Evolutionary conservation across 768 basidiomycete species (phyloP), one percentile per base, ranked within the genome.

Genomic region (Rhodosporidiobolus sp.): DNA sequence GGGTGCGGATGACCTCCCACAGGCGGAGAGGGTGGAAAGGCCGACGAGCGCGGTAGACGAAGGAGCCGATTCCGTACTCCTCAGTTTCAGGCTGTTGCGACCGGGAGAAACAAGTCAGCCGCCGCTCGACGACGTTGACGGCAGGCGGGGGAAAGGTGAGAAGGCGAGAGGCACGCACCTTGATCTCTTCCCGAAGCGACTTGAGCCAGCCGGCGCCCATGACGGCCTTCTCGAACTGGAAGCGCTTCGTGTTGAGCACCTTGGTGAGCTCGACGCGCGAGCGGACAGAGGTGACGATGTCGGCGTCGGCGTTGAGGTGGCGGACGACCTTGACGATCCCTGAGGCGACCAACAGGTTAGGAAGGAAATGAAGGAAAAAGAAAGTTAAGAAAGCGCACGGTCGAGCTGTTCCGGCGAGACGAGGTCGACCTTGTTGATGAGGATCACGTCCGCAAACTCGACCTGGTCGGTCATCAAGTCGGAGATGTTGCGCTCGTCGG

Each of bases 21-120:
- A 82, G 75, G 34, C 81, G 76, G 24, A 71, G 62, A 0, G 81
- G 81, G 43, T 81, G 80, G 76, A 82, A 81, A 4, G 81, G 81
- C 26, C 79, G 62, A n/a, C 81, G 73, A 19, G 79, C 78, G 17
- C 78, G 72, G 65, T 80, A 82, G 32, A 82, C 81, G 65, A 81
- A 71, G 26, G 24, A 38, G 14, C 53, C 49, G 32, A 75, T 74
- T 3, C 73, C 70, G 60, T 74, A 81, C 75, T 80, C 81, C 19
- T 75, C 67, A 3, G 80, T 80, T 65, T 81, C 81, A 8, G 79
- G 79, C 61, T 79, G n/a, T 78, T n/a, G 77, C 75, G 9, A 78
- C 75, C 72, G 72, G 73, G 66, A 70, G 75, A 32, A 61, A 34
- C 30, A 7, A n/a, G 58, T 73, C 11, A 57, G 52, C 14, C n/a